These are phyloP conservation scores for Auxenochlorella pyrenoidosa DNA, from an alignment of 139 green algal genomes.

Conservation along the genomic window DNA sequence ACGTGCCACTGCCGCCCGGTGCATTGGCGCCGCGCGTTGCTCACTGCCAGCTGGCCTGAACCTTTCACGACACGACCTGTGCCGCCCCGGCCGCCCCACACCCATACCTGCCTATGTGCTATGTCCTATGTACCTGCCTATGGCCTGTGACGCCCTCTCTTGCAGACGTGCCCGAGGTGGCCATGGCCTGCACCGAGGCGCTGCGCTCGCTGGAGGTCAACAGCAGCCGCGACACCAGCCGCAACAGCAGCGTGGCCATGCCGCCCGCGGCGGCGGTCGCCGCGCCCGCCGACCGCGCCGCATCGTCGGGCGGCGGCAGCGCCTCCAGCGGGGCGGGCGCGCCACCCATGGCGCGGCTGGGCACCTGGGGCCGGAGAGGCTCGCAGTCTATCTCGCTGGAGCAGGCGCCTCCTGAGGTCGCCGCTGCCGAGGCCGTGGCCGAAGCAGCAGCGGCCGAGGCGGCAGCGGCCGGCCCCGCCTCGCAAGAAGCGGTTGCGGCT, in stretches of 20 bases:
- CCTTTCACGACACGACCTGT: no score
- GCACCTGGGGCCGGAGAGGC: neutral
- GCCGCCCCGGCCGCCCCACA: no score
- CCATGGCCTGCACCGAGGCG: conserved; percentile 26
- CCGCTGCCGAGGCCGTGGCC: neutral
- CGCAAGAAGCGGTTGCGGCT: neutral
- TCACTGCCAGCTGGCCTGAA: no score
- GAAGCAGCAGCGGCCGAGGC: neutral
- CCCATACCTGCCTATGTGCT: neutral
- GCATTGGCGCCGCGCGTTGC: no score
- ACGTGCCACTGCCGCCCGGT: no score
- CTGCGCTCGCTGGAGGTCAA: conserved; percentile 34
- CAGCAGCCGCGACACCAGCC: conserved; percentile 24
- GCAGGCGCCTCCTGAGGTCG: conserved; percentile 13
- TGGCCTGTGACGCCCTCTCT: neutral
- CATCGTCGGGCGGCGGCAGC: neutral
- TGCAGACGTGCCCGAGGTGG: conserved; percentile 28
- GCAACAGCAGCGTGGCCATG: neutral
- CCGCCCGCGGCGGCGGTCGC: neutral
- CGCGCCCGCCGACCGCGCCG: neutral
- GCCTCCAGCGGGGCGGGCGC: neutral
- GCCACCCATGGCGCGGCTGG: neutral
- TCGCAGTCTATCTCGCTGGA: conserved; percentile 8
- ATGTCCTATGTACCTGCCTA: neutral
- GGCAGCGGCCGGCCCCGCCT: neutral